Evolutionary conservation across 768 basidiomycete genomes (phyloP), one percentile per base, ranked within the genome.

Genomic region (Podaxis carcinomalis): DNA sequence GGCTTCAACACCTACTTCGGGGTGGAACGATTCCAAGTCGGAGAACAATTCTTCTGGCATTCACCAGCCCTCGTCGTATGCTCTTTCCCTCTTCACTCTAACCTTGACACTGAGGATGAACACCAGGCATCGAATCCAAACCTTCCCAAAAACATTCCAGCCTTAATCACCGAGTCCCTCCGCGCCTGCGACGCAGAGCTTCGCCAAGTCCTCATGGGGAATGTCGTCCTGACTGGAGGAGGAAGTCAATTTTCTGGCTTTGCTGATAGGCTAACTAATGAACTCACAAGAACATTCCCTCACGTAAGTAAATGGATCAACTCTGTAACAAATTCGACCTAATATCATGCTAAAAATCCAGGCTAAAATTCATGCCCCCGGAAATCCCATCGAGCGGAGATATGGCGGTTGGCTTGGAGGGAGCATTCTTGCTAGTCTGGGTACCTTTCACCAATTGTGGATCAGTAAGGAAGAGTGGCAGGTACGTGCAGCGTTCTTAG

Each of bases 371-470:
- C 92, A 96, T 67, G 89, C 95, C 0, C 90, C 97, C 2, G 94
- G 95, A 10, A 94, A 94, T 68, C 86, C 92, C 0, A 81, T 88
- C 53, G 97, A 98, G 72, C 84, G 96, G 50, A 84, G 89, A 59
- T 97, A 93, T 71, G 90, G 94, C 13, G 88, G 90, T 19, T 99
- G 97, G 97, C 77, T 99, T 5, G 97, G 97, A 10, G 97, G 96
- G 28, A 94, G 92, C 65, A 96, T 98, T 67, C 79, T 98, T 51
- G 95, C 91, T 0, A 94, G 92, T 69, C 75, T 98, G 68, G 97
- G 97, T 23, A 98, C 95, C 14, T 99, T 98, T 82, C 97, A 99
- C 71, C 96, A 96, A 67, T 78, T 95, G 53, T 95, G 94, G 94
- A 94, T 96, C 69, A 93, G 92, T 73, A 85, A 80, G 68, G 93